These are phyloP conservation scores for Didymella keratinophila DNA, from an alignment of 2,329 filamentous ascomycete species.

Conservation along the genomic window DNA sequence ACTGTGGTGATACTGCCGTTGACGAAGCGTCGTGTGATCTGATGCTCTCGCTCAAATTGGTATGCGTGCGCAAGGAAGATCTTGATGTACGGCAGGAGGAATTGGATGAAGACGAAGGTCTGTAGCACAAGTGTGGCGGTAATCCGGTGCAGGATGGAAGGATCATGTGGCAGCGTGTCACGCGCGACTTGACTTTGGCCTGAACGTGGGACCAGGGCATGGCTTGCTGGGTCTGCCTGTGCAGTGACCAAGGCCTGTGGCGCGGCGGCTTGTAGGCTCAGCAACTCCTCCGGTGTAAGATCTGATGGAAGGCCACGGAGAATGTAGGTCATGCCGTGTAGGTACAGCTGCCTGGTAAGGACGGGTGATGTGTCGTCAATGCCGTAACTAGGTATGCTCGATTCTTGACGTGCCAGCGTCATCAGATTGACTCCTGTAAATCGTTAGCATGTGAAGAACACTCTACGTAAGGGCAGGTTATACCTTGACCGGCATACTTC, in stretches of 20 bases:
- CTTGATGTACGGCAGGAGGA: conserved; percentile 68
- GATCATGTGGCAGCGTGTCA: conserved; percentile 26
- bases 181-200: conserved; percentile 15
- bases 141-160: conserved; percentile 65
- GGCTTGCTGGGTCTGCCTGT: conserved; percentile 22
- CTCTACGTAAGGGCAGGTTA: not conserved
- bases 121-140: conserved; percentile 66
- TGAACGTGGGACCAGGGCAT: conserved; percentile 28
- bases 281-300: conserved; percentile 63
- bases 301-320: conserved; percentile 68
- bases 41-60: conserved; percentile 71
- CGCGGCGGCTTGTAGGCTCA: conserved; percentile 61
- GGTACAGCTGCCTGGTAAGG: conserved; percentile 69
- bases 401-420: conserved; percentile 57
- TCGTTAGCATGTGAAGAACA: conserved; percentile 11
- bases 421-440: conserved; percentile 57
- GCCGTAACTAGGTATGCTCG: conserved; percentile 42
- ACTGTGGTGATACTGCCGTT: conserved; percentile 61
- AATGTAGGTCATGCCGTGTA: conserved; percentile 70
- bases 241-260: conserved; percentile 48
- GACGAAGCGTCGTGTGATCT: conserved; percentile 67
- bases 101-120: conserved; percentile 66
- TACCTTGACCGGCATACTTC: conserved; percentile 62
- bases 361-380: conserved; percentile 47
- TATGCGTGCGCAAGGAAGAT: conserved; percentile 63